Conservation (phyloP, 495 filamentous ascomycete genomes). For the Articulospora tetracladia region DNA sequence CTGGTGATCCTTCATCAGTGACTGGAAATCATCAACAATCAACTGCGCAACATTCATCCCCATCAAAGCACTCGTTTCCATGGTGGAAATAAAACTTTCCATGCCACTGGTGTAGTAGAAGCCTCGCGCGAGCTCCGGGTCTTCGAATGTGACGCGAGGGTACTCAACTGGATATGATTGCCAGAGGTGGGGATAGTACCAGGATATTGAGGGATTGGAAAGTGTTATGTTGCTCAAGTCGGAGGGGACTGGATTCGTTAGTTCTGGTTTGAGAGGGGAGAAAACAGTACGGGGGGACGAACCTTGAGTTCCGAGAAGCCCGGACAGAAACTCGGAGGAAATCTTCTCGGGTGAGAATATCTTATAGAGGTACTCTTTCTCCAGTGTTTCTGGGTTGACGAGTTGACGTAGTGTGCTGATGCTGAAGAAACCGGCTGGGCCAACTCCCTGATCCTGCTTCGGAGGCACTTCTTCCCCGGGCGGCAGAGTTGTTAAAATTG, state of each 20-base stretch:
- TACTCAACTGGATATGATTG: conserved; percentile 78
- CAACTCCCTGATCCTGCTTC: conserved; percentile 51
- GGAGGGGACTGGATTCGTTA: conserved; percentile 21
- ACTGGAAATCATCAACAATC: conserved; percentile 52
- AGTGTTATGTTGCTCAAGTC: conserved; percentile 28
- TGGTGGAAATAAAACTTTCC: conserved; percentile 92
- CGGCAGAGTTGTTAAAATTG: conserved; percentile 81
- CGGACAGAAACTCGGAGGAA: conserved; percentile 57
- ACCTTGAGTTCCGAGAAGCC: conserved; percentile 15
- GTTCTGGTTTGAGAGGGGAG: neutral
- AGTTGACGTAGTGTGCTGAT: conserved; percentile 72
- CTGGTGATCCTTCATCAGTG: conserved; percentile 17
- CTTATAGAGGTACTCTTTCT: conserved; percentile 84
- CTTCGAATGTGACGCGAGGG: conserved; percentile 85
- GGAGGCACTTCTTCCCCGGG: conserved; percentile 37
- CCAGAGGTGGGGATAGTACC: conserved; percentile 72
- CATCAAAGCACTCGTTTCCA: conserved; percentile 97
- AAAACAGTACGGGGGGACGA: neutral
- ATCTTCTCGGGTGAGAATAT: conserved; percentile 80
- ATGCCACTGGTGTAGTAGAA: conserved; percentile 93
- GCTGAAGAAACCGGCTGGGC: conserved; percentile 77
- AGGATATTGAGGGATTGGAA: conserved; percentile 51
- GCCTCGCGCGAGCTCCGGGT: conserved; percentile 59
- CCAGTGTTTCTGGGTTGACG: conserved; percentile 46
- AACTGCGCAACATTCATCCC: conserved; percentile 88